Conservation (phyloP, 2,329 filamentous ascomycete genomes). For the Aspergillus fijiensis region DNA sequence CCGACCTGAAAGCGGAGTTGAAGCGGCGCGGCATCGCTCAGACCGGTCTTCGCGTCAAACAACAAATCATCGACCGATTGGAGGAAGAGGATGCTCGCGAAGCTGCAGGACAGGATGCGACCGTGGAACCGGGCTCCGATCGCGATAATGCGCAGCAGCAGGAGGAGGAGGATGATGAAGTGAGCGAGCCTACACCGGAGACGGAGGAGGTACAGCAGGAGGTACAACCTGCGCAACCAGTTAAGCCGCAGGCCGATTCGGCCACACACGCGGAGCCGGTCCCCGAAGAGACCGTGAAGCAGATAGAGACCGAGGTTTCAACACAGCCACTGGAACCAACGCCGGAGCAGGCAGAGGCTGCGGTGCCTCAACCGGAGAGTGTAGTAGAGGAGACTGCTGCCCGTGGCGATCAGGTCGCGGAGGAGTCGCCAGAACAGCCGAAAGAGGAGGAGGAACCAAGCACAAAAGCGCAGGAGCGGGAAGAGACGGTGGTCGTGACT, state of each 20-base stretch:
- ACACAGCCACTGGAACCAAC: slow-evolving; percentile 11
- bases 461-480: slow-evolving; percentile 4
- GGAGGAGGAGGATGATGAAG: background rate
- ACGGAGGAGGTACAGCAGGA: slow-evolving; percentile 16
- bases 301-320: slow-evolving; percentile 8
- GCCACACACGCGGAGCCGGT: slow-evolving; percentile 7
- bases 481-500: background rate
- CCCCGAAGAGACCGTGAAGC: slow-evolving; percentile 15
- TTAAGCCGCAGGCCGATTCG: slow-evolving; percentile 10
- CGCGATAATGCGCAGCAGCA: slow-evolving; percentile 11
- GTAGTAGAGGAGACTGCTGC: slow-evolving; percentile 11
- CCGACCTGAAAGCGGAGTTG: slow-evolving; percentile 72
- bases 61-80: slow-evolving; percentile 63
- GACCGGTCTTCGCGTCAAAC: slow-evolving; percentile 69
- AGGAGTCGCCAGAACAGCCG: slow-evolving; percentile 6
- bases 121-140: slow-evolving; percentile 17
- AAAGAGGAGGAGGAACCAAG: slow-evolving; percentile 1
- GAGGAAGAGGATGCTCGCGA: slow-evolving; percentile 41
- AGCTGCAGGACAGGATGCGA: slow-evolving; percentile 27
- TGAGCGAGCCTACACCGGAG: background rate
- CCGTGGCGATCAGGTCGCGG: background rate
- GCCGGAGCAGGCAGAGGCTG: slow-evolving; percentile 12
- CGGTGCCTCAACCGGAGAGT: slow-evolving; percentile 12
- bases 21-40: slow-evolving; percentile 69
- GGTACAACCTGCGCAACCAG: slow-evolving; percentile 10